phyloP scores from a whole-genome alignment of 2,329 filamentous ascomycete genomes.

The Alternaria angustiovoidea region DNA sequence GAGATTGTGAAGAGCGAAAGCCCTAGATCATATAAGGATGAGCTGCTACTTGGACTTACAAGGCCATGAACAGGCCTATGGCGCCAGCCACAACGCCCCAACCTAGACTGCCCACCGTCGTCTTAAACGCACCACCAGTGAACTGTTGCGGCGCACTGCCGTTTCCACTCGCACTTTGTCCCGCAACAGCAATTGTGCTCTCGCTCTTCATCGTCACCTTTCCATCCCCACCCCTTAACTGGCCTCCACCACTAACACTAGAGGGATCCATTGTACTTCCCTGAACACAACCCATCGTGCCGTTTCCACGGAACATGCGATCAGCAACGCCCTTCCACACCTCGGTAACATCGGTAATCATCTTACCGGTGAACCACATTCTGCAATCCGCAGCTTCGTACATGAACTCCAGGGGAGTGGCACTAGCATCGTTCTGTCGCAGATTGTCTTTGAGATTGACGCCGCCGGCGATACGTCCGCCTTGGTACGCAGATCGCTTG shows the following conservation, averaged over 20 bases:
- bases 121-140: slow-evolving; percentile 5
- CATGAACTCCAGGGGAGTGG: slow-evolving; percentile 53
- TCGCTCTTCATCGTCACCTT: slow-evolving; percentile 12
- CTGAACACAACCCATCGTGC: slow-evolving; percentile 33
- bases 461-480: slow-evolving; percentile 37
- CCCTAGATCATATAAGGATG: not conserved
- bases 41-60: not conserved
- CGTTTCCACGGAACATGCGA: slow-evolving; percentile 44
- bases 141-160: slow-evolving; percentile 5
- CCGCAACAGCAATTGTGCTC: slow-evolving; percentile 11
- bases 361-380: slow-evolving; percentile 50
- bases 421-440: slow-evolving; percentile 45
- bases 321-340: slow-evolving; percentile 52
- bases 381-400: slow-evolving; percentile 54
- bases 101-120: not conserved
- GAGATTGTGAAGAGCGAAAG: not conserved
- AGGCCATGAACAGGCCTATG: not conserved
- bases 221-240: slow-evolving; percentile 39
- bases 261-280: slow-evolving; percentile 42
- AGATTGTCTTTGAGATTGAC: slow-evolving; percentile 51
- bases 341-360: slow-evolving; percentile 46
- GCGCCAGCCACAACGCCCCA: not conserved
- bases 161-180: not conserved
- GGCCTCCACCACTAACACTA: slow-evolving; percentile 42
- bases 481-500: slow-evolving; percentile 39